Percentiles rank a stretch among this genome's conserved stretches.
Evolutionary conservation across 345 rosid genomes (phyloP).

Genomic region (Linum usitatissimum): DNA sequence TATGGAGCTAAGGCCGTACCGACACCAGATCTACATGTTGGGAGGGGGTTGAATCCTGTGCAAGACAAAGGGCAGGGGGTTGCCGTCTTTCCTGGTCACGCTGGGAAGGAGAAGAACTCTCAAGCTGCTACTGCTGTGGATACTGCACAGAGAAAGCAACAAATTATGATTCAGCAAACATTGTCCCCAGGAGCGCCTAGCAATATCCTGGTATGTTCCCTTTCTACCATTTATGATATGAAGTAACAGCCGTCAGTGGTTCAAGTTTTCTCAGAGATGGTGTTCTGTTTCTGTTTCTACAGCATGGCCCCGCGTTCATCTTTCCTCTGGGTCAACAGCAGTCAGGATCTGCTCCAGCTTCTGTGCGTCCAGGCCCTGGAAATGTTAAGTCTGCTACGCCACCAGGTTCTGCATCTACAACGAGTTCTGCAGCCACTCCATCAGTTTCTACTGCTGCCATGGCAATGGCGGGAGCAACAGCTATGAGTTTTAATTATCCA

Average conservation of each 20-base stretch:
- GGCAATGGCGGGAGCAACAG: slow-evolving; percentile 47
- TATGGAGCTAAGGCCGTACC: slow-evolving; percentile 73
- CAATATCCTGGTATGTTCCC: slow-evolving; percentile 56
- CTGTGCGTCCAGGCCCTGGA: slow-evolving; percentile 43
- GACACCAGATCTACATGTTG: slow-evolving; percentile 61
- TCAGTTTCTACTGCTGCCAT: slow-evolving; percentile 39
- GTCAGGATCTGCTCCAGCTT: slow-evolving; percentile 43
- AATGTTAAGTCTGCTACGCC: slow-evolving; percentile 47
- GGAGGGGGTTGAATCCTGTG: slow-evolving; percentile 35
- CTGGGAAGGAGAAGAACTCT: slow-evolving; percentile 43
- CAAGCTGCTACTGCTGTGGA: slow-evolving; percentile 47
- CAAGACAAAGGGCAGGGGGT: slow-evolving; percentile 56
- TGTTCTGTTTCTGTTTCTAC: slow-evolving; percentile 14
- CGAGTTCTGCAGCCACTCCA: slow-evolving; percentile 35
- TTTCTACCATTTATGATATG: neutral
- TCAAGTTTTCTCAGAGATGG: neutral
- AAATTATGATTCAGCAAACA: slow-evolving; percentile 72
- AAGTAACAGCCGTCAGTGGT: neutral
- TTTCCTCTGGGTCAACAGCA: slow-evolving; percentile 88
- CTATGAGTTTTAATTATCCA: slow-evolving; percentile 79
- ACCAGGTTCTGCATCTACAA: slow-evolving; percentile 29
- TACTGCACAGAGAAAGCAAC: slow-evolving; percentile 74
- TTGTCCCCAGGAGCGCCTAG: slow-evolving; percentile 65
- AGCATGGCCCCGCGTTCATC: slow-evolving; percentile 80
- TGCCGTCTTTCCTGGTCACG: slow-evolving; percentile 32